Percentiles rank a stretch among this genome's conserved stretches.
Evolutionary conservation across 352 stramenopile genomes (phyloP).

Genomic region (Pythium rishiriense): DNA sequence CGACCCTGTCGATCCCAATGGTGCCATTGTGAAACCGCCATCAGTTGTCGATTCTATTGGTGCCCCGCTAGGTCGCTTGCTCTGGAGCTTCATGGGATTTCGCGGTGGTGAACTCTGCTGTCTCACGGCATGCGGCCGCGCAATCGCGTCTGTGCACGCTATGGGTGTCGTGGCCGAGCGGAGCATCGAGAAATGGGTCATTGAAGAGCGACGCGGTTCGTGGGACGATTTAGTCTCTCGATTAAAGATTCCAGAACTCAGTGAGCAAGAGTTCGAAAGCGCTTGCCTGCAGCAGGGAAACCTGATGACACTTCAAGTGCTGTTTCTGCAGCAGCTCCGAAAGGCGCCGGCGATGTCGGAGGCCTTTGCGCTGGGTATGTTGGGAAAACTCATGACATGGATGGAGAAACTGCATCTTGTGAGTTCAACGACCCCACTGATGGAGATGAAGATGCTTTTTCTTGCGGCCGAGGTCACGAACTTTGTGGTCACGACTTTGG

Average conservation of each 20-base stretch:
- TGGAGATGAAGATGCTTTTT: conserved; percentile 86
- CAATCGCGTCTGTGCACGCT: conserved; percentile 77
- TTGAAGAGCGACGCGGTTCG: conserved; percentile 65
- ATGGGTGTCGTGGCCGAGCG: conserved; percentile 83
- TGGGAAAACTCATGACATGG: conserved; percentile 74
- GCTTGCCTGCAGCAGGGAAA: conserved; percentile 73
- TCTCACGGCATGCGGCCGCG: conserved; percentile 64
- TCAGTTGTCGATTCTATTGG: conserved; percentile 55
- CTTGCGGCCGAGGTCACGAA: conserved; percentile 74
- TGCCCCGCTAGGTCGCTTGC: conserved; percentile 52
- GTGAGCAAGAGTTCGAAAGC: conserved; percentile 74
- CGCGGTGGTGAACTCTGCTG: conserved; percentile 78
- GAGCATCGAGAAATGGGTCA: conserved; percentile 85
- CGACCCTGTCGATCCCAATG: conserved; percentile 13
- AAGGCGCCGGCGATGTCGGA: conserved; percentile 66
- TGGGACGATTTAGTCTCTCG: conserved; percentile 63
- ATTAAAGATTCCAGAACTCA: conserved; percentile 78
- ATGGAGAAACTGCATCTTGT: conserved; percentile 62
- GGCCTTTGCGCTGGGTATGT: conserved; percentile 62
- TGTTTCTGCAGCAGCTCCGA: conserved; percentile 74
- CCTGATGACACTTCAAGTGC: conserved; percentile 73
- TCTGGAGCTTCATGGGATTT: conserved; percentile 84
- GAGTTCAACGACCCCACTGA: conserved; percentile 37
- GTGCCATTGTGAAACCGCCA: neutral
- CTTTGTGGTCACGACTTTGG: conserved; percentile 64